Evolutionary conservation across 176 grass and related monocot genomes (phyloP), one percentile per base, ranked within the genome.

Genomic region (Oryza nivara): DNA sequence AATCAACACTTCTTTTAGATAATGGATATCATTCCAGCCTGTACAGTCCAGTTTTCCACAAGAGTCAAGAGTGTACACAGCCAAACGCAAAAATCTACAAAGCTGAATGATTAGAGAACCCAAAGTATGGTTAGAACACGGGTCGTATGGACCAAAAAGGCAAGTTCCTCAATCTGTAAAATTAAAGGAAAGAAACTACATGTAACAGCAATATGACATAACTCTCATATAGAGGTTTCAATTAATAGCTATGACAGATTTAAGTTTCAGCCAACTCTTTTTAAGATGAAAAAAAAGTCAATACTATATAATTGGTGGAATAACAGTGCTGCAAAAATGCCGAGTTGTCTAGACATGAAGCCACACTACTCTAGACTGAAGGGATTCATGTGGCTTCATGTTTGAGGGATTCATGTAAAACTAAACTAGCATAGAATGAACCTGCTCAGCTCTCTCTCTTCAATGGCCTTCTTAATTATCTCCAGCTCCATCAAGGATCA

Each of bases 401-500:
- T 41, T 67, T 16, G 75, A 54, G 30, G 30, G 30, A 32, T 32
- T 3, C 17, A 69, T 25, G 36, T 41, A 9, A 51, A 60, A 72
- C 47, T 40, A 67, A 47, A 44, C 12, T 67, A 83, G 78, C 58
- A 40, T 17, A 88, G 30, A 70, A 67, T 23, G 12, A 45, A 94
- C 89, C 86, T 87, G 86, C 76, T 88, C 86, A 65, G 80, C 92
- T 86, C 23, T 86, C 23, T 23, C 68, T 89, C 92, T 82, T 94
- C 92, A 20, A 94, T 74, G 17, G 86, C 66, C 72, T 83, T 81
- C 66, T 94, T 91, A 32, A 32, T 32, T 32, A 46, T 91, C 89
- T 15, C 92, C 92, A 14, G 80, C 83, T 60, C 92, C 92, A 77
- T 92, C 83, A 74, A 94, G 86, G 68, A 94, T 84, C 1, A 26